phyloP scores from a whole-genome alignment of 106 monocot species.

The Acanthochlamys bracteata region DNA sequence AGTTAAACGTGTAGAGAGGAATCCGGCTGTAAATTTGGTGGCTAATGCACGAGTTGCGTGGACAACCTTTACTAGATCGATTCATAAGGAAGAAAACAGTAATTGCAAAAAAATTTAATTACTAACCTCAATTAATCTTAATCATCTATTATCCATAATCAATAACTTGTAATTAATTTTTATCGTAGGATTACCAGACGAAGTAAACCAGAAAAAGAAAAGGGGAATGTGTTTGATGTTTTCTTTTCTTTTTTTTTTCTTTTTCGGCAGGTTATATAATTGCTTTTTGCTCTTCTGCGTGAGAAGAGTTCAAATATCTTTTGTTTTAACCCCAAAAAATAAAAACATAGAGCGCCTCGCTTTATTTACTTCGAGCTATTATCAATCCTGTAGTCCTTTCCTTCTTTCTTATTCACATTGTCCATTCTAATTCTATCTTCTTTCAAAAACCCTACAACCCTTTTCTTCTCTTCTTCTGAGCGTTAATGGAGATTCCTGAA shows the following conservation, averaged over 20 bases:
- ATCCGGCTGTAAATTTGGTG: constrained; percentile 44
- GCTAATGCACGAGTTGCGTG: constrained; percentile 29
- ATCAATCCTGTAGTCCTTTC: constrained; percentile 11
- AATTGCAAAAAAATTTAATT: too few species aligned
- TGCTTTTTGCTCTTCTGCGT: too few species aligned
- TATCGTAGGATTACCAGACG: too few species aligned
- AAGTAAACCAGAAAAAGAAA: too few species aligned
- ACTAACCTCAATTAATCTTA: too few species aligned
- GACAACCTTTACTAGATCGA: constrained; percentile 32
- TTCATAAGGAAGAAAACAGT: constrained; percentile 28
- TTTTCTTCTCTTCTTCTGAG: not conserved
- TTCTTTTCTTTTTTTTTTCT: too few species aligned
- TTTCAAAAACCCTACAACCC: not conserved
- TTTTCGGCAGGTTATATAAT: too few species aligned
- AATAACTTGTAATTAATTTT: too few species aligned
- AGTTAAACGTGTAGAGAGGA: constrained; percentile 10
- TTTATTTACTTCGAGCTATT: constrained; percentile 16
- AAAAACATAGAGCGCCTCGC: constrained; percentile 6
- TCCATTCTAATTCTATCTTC: constrained; percentile 17
- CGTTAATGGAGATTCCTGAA: constrained; percentile 39
- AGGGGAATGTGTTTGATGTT: too few species aligned
- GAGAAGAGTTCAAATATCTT: too few species aligned
- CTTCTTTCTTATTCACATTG: too few species aligned
- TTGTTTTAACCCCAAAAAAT: not conserved
- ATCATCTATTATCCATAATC: too few species aligned